phyloP scores from a whole-genome alignment of 2,329 filamentous ascomycete genomes.

The Exophiala phaeomuriformis region DNA sequence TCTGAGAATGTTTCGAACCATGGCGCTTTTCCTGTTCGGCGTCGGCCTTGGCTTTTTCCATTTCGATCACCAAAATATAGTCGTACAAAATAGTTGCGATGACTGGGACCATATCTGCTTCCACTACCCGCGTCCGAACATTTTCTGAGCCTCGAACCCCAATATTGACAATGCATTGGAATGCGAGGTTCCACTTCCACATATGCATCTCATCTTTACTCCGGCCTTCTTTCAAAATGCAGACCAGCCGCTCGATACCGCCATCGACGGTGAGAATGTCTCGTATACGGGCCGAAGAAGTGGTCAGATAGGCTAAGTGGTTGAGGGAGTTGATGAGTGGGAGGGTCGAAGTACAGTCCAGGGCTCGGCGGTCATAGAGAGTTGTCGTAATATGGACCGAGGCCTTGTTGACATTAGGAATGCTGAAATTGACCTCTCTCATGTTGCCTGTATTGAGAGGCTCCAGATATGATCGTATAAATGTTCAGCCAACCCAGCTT shows the following conservation, averaged over 20 bases:
- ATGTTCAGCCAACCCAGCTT: neutral
- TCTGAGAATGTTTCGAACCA: constrained; percentile 29
- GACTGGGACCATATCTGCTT: constrained; percentile 98
- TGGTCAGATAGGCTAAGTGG: constrained; percentile 96
- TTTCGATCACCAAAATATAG: constrained; percentile 94
- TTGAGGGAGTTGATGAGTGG: constrained; percentile 98
- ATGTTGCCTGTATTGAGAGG: constrained; percentile 49
- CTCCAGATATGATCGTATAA: neutral
- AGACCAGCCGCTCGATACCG: constrained; percentile 90
- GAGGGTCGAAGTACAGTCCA: constrained; percentile 96
- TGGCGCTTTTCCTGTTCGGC: constrained; percentile 54
- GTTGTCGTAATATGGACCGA: constrained; percentile 98
- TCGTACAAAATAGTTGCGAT: constrained; percentile 98
- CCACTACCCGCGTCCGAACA: constrained; percentile 89
- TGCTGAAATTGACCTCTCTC: constrained; percentile 99
- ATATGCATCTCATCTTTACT: constrained; percentile 99
- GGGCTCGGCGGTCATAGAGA: constrained; percentile 90
- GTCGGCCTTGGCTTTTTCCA: constrained; percentile 78
- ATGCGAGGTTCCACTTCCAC: constrained; percentile 99
- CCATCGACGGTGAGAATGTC: constrained; percentile 98
- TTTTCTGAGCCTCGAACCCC: constrained; percentile 91
- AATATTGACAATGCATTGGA: constrained; percentile 98
- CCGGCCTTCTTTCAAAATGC: constrained; percentile 93
- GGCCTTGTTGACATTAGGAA: constrained; percentile 98
- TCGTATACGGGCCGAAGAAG: constrained; percentile 91